These are phyloP conservation scores for Symbiodinium pilosum DNA, from an alignment of 73 alveolate genomes.

Conservation along the genomic window DNA sequence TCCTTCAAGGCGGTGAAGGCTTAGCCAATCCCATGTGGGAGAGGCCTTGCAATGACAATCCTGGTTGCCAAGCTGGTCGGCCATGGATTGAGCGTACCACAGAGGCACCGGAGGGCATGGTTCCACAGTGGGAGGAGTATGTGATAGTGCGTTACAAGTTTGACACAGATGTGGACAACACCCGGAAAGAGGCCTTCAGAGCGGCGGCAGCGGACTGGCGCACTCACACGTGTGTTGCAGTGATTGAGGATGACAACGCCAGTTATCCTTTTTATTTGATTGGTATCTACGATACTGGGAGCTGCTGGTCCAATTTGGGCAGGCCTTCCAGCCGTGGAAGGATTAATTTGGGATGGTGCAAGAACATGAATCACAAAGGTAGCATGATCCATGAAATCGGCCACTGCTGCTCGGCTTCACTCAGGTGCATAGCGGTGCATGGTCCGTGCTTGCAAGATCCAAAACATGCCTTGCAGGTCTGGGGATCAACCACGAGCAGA, in stretches of 20 bases:
- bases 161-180: constrained; percentile 51
- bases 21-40: neutral
- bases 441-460: neutral
- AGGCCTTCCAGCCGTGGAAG: constrained; percentile 27
- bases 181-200: constrained; percentile 72
- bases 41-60: constrained; percentile 36
- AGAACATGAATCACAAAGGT: constrained; percentile 63
- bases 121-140: constrained; percentile 60
- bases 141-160: constrained; percentile 90
- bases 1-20: neutral
- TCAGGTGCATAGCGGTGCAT: no score
- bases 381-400: constrained; percentile 62
- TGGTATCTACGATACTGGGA: constrained; percentile 52
- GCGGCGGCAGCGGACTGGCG: constrained; percentile 94
- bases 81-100: constrained; percentile 89
- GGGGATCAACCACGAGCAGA: constrained; percentile 82
- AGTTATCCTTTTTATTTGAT: constrained; percentile 21
- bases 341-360: constrained; percentile 94
- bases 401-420: constrained; percentile 21
- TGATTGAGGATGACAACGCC: constrained; percentile 51
- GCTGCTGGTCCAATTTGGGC: constrained; percentile 90
- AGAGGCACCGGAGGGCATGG: constrained; percentile 86
- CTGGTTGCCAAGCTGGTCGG: constrained; percentile 77
- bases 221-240: constrained; percentile 58
- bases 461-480: constrained; percentile 22